Base-by-base conservation (phyloP, 2,329 filamentous ascomycete species). In the Passalora sequoiae region DNA sequence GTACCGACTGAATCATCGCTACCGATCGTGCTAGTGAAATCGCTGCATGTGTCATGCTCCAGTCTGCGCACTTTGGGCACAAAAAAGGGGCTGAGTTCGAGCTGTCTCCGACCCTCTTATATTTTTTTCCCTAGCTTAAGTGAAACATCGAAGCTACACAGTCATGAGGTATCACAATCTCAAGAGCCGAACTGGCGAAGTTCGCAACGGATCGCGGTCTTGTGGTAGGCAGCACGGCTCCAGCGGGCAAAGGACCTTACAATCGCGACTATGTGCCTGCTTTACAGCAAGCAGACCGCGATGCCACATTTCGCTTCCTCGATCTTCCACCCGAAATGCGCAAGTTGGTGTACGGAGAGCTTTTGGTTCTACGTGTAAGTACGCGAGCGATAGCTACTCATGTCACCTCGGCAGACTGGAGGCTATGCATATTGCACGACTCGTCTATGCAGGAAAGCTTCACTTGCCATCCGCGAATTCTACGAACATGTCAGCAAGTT, bases 401-500 rank as follows among this genome's bases (percentile, higher is more conserved):
- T n/a, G n/a, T n/a, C n/a, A n/a, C n/a, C n/a, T n/a, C n/a, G n/a
- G n/a, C n/a, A n/a, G n/a, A n/a, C n/a, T n/a, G n/a, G n/a, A n/a
- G n/a, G n/a, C n/a, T n/a, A n/a, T n/a, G n/a, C n/a, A n/a, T n/a
- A n/a, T n/a, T n/a, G n/a, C n/a, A n/a, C n/a, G n/a, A n/a, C n/a
- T n/a, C n/a, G n/a, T n/a, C n/a, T n/a, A n/a, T 40, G 4, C 6
- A 40, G 12, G 27, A 40, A 24, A 19, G 24, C 25, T 40, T 29
- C 37, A 29, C 24, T 6, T 40, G 37, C 37, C 25, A 40, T 51
- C 61, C 68, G 3, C 53, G 58, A 16, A 63, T 72, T 38, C 59
- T 72, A 4, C 44, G 49, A 3, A 66, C 66, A 12, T 70, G 63
- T 50, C 60, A 56, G 15, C 61, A 60, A 20, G 61, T 68, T 44